These are phyloP conservation scores for Leishmania tarentolae DNA, from an alignment of 208 protist genomes.

Conservation along the genomic window DNA sequence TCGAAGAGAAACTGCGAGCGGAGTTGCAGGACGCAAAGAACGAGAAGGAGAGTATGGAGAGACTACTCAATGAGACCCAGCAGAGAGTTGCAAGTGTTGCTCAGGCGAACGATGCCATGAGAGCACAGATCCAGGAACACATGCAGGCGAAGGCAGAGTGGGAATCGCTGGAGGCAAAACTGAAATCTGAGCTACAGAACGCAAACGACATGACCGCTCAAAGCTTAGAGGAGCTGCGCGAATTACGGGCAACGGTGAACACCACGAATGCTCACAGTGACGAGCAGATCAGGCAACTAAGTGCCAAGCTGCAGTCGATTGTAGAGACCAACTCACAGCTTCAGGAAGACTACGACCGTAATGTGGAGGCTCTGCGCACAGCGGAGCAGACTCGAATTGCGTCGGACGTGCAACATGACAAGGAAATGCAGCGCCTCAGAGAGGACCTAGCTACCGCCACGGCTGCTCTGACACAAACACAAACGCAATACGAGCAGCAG, in stretches of 20 bases:
- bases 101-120: not conserved
- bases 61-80: not conserved
- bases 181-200: constrained; percentile 1
- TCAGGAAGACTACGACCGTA: constrained; percentile 11
- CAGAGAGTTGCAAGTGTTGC: not conserved
- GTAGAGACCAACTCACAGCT: constrained; percentile 6
- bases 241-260: constrained; percentile 10
- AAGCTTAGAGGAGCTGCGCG: constrained; percentile 1
- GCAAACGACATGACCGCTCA: constrained; percentile 7
- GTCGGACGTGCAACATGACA: not conserved
- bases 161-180: not conserved
- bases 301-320: constrained; percentile 10
- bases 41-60: not conserved
- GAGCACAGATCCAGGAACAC: not conserved
- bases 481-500: not conserved
- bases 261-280: constrained; percentile 6
- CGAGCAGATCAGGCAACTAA: constrained; percentile 16
- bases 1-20: not conserved
- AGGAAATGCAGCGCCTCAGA: constrained; percentile 12
- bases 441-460: not conserved
- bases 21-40: not conserved
- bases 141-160: constrained; percentile 1
- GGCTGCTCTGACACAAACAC: not conserved
- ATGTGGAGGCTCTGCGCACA: not conserved
- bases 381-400: not conserved